Evolutionary conservation across 208 protist genomes (phyloP).

Genomic region (Crithidia sp.): DNA sequence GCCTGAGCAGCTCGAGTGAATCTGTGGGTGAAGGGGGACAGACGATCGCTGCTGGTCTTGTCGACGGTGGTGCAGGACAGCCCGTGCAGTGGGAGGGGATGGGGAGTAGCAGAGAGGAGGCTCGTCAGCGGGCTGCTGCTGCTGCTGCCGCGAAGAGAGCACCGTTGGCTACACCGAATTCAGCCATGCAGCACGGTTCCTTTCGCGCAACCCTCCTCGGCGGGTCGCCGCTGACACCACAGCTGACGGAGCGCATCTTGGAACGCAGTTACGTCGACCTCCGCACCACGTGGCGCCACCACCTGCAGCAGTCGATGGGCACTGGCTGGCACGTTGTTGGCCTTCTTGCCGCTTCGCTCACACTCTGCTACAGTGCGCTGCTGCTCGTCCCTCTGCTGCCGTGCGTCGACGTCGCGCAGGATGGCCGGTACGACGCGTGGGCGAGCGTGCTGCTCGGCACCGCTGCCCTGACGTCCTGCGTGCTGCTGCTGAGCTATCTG

Average conservation of each 20-base stretch:
- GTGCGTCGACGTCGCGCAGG: conserved; percentile 14
- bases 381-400: conserved; percentile 29
- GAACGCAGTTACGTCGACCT: conserved; percentile 54
- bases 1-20: not conserved
- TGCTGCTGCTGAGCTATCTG: conserved; percentile 54
- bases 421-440: conserved; percentile 27
- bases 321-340: conserved; percentile 50
- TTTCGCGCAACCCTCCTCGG: not conserved
- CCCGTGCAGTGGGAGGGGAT: not conserved
- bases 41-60: no score
- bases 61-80: not conserved
- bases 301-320: conserved; percentile 50
- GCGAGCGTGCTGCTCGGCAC: conserved; percentile 46
- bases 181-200: not conserved
- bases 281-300: conserved; percentile 42
- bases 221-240: conserved; percentile 12
- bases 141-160: not conserved
- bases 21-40: not conserved
- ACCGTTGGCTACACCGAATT: not conserved
- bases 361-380: conserved; percentile 36
- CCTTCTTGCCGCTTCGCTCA: conserved; percentile 31
- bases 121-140: not conserved
- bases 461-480: conserved; percentile 37
- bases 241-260: conserved; percentile 33
- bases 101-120: not conserved